Evolutionary conservation across 2,329 filamentous ascomycete genomes (phyloP).

Genomic region (Calonectria hongkongensis): DNA sequence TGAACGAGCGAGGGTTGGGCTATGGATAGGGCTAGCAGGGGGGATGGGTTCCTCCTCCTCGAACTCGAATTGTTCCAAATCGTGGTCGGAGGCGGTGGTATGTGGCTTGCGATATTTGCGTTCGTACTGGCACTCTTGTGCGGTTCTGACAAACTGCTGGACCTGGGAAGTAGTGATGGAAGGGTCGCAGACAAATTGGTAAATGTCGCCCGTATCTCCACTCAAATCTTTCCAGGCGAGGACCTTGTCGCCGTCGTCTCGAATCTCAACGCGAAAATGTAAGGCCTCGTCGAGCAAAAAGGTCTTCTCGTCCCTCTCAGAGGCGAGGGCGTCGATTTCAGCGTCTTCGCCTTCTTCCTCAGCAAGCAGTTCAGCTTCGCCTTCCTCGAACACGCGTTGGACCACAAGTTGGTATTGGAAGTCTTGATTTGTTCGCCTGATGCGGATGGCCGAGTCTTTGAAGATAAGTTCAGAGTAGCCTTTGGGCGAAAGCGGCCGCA

Average conservation of each 20-base stretch:
- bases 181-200: slow-evolving; percentile 95
- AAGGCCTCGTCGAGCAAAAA: slow-evolving; percentile 96
- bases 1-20: slow-evolving; percentile 72
- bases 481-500: slow-evolving; percentile 95
- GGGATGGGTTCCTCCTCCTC: slow-evolving; percentile 78
- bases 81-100: slow-evolving; percentile 86
- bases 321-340: slow-evolving; percentile 81
- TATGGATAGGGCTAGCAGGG: slow-evolving; percentile 77
- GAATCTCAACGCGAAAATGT: slow-evolving; percentile 88
- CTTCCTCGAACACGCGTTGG: slow-evolving; percentile 97
- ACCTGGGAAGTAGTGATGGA: slow-evolving; percentile 82
- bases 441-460: slow-evolving; percentile 94
- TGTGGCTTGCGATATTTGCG: slow-evolving; percentile 90
- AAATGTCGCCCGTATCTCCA: slow-evolving; percentile 95
- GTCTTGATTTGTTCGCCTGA: slow-evolving; percentile 94
- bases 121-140: slow-evolving; percentile 97
- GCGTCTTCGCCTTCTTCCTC: slow-evolving; percentile 92
- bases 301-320: slow-evolving; percentile 96
- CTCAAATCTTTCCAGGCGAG: slow-evolving; percentile 97
- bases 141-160: slow-evolving; percentile 86
- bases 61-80: slow-evolving; percentile 90
- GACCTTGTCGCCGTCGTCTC: slow-evolving; percentile 87
- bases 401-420: slow-evolving; percentile 98
- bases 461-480: slow-evolving; percentile 99
- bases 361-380: slow-evolving; percentile 91